Percentiles rank a stretch among this genome's conserved stretches.
phyloP scores from a whole-genome alignment of 2,329 filamentous ascomycete genomes.

The Capronia epimyces region DNA sequence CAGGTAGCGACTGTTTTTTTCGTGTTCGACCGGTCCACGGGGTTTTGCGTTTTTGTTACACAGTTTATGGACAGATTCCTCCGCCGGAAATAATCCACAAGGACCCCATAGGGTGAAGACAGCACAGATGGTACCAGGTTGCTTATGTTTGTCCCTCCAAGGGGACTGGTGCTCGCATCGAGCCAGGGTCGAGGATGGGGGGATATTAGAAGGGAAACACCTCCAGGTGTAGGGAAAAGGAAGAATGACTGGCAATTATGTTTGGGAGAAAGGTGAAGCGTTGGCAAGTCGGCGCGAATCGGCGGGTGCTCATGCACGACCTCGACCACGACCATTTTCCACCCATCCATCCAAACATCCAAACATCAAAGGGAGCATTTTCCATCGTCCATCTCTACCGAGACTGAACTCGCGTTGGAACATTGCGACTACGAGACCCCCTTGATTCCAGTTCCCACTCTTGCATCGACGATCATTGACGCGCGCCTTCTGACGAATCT shows the following conservation, averaged over 20 bases:
- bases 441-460: slow-evolving; percentile 2
- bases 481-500: slow-evolving; percentile 15
- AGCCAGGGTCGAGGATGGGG: background rate
- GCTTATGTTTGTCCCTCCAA: too few species aligned
- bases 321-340: background rate
- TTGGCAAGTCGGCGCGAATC: background rate
- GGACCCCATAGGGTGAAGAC: background rate
- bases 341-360: background rate
- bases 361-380: background rate
- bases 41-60: slow-evolving; percentile 6
- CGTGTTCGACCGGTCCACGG: background rate
- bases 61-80: slow-evolving; percentile 4
- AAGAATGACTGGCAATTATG: background rate
- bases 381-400: too few species aligned
- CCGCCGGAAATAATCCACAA: slow-evolving; percentile 3
- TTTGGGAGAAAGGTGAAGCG: background rate
- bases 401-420: background rate
- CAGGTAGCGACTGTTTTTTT: slow-evolving; percentile 8
- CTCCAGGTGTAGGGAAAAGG: background rate
- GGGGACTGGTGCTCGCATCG: background rate
- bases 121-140: background rate
- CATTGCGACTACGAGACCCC: background rate
- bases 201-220: background rate
- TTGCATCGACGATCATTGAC: slow-evolving; percentile 6
- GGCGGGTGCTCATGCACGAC: background rate